Base-by-base conservation (phyloP, 2,329 filamentous ascomycete species). In the Fusarium duplospermum region DNA sequence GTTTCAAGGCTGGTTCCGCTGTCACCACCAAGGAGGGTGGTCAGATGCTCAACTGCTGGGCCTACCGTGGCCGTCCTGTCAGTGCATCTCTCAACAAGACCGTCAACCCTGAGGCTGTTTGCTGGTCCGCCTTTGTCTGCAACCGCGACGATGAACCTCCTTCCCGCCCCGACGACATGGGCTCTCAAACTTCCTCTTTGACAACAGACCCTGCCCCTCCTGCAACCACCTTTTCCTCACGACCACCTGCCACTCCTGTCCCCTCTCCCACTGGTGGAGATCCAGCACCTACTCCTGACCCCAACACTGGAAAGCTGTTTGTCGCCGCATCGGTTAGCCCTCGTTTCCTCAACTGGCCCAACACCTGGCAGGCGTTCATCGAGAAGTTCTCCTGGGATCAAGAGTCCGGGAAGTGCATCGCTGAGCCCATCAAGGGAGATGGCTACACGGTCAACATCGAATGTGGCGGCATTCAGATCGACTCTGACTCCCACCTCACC, bases 101-200 rank as follows among this genome's bases (percentile, higher is more conserved):
- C 22, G 71, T 79, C 68, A 84, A 79, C 31, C 63, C 80, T 33
- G 80, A 84, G 56, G 80, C 83, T 10, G 77, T 83, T 62, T 85
- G 83, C 71, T 80, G 82, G 77, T 82, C 82, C 42, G 83, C 83
- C 4, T 85, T 85, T 73, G 81, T 85, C 67, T 85, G 83, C 76
- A 84, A 85, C 59, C 78, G 80, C 16, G 79, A 83, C 24, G 76
- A 79, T 20, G 65, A 76, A 6, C 72, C 83, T 10, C 83, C 83
- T 36, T 66, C 79, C 66, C 80, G 79, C 6, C 82, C 83, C 42
- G 78, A 77, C 10, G 82, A 82, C 58, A 83, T 83, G 81, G 79
- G 77, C 7, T 78, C 80, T 52, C 81, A 79, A 16, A 81, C 81
- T 16, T 83, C 82, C n/a, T 79, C 82, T 6, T 56, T 80, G 59